These are phyloP conservation scores for Xylona heveae DNA, from an alignment of 495 filamentous ascomycete species.

Conservation along the genomic window DNA sequence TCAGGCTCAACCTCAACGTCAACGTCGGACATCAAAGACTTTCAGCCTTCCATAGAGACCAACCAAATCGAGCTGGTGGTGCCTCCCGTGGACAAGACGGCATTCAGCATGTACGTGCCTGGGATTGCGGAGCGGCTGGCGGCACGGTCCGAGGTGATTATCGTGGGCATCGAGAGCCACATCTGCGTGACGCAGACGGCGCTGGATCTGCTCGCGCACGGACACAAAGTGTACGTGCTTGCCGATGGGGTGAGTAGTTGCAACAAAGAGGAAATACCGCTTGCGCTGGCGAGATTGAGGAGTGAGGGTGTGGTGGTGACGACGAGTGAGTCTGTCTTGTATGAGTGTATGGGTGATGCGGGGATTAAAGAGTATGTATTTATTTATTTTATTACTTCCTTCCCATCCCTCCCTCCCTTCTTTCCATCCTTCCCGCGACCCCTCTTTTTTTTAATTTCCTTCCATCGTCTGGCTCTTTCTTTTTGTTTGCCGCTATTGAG, in stretches of 20 bases:
- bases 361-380: conserved; percentile 31
- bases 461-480: no score
- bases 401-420: neutral
- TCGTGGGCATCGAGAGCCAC: conserved; percentile 83
- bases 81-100: conserved; percentile 54
- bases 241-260: conserved; percentile 83
- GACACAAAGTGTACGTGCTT: conserved; percentile 68
- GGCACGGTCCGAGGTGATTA: conserved; percentile 25
- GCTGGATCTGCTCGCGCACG: conserved; percentile 51
- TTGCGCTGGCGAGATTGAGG: conserved; percentile 58
- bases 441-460: neutral
- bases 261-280: conserved; percentile 55
- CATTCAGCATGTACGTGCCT: conserved; percentile 62
- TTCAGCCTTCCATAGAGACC: no score
- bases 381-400: no score
- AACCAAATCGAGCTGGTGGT: conserved; percentile 1
- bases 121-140: conserved; percentile 24
- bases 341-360: conserved; percentile 85
- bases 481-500: no score
- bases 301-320: conserved; percentile 62
- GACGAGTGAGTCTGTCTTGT: conserved; percentile 77
- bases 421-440: neutral
- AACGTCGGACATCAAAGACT: conserved; percentile 17
- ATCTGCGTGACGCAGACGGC: conserved; percentile 90
- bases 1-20: conserved; percentile 13